These are phyloP conservation scores for Leishmania lainsoni DNA, from an alignment of 208 protist genomes.

Conservation along the genomic window DNA sequence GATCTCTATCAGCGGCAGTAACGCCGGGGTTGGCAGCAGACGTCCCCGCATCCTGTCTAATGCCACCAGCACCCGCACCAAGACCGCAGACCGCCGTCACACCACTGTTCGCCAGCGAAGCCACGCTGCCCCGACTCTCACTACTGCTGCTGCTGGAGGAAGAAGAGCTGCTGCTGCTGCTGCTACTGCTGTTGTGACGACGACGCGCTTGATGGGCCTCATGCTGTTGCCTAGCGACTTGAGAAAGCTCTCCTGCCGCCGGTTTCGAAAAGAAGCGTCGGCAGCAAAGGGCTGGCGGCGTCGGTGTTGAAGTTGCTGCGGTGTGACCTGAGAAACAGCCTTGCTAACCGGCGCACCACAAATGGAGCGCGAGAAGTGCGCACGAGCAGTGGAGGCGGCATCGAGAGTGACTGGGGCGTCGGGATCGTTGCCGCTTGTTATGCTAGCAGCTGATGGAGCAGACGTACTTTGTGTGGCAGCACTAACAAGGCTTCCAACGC, in stretches of 20 bases:
- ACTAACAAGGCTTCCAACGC: neutral
- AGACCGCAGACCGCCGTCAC: neutral
- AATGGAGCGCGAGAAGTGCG: neutral
- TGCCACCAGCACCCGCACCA: neutral
- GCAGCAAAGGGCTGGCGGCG: conserved; percentile 17
- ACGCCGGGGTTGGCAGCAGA: neutral
- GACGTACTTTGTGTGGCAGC: neutral
- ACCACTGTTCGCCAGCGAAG: neutral
- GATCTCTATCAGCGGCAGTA: neutral
- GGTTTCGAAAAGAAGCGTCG: conserved; percentile 24
- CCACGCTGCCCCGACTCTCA: conserved; percentile 5
- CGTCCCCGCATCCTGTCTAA: neutral
- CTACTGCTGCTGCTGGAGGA: conserved; percentile 7
- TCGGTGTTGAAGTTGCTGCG: conserved; percentile 20
- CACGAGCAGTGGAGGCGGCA: neutral
- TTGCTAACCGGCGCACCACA: neutral
- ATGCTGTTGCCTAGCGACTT: conserved; percentile 24
- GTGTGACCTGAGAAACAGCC: conserved; percentile 4
- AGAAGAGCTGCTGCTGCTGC: conserved; percentile 19
- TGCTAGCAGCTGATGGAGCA: neutral
- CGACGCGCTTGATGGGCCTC: conserved; percentile 21
- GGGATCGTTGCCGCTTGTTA: neutral
- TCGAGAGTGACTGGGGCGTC: no score
- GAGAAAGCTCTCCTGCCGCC: conserved; percentile 31
- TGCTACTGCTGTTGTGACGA: conserved; percentile 28